Evolutionary conservation across 192 early-diverging fungal species (phyloP).

Genomic region (Coemansia sp.): DNA sequence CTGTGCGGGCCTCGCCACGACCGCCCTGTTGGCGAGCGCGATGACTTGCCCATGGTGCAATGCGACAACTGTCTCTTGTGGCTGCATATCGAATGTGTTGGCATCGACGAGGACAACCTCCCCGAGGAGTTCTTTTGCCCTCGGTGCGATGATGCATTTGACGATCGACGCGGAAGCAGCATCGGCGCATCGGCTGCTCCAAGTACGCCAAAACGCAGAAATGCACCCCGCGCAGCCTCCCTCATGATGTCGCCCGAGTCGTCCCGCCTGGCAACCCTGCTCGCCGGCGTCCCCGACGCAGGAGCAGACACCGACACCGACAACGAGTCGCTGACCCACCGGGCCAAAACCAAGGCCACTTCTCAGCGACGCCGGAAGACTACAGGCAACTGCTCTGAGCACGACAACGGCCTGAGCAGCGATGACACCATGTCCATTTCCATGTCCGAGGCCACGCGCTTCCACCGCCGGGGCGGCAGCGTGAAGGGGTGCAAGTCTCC

Average conservation of each 20-base stretch:
- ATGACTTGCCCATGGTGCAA: constrained; percentile 65
- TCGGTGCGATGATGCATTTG: constrained; percentile 21
- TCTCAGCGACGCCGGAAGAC: not conserved
- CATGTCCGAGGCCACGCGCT: constrained; percentile 41
- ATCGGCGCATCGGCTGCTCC: not conserved
- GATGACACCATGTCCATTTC: constrained; percentile 51
- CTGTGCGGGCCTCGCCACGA: constrained; percentile 48
- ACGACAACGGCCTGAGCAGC: constrained; percentile 16
- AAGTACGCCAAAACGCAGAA: constrained; percentile 23
- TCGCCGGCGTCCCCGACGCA: constrained; percentile 31
- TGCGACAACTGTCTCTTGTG: constrained; percentile 69
- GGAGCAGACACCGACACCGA: constrained; percentile 40
- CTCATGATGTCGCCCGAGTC: constrained; percentile 44
- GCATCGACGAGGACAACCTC: constrained; percentile 56
- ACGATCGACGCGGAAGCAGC: not conserved
- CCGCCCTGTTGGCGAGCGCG: constrained; percentile 36
- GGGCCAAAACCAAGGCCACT: constrained; percentile 1
- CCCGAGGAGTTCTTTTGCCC: constrained; percentile 66
- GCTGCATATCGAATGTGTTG: constrained; percentile 71
- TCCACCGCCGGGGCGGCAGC: constrained; percentile 48
- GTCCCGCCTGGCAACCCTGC: constrained; percentile 39
- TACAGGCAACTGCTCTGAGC: not conserved
- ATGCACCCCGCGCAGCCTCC: constrained; percentile 1
- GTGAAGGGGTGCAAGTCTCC: constrained; percentile 22
- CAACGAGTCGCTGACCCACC: constrained; percentile 37